A percentile compares a stretch with the other conserved stretches of the same genome.
Evolutionary conservation across 1,284 basidiomycete species (phyloP).

Genomic region (Trichosporon asahii): DNA sequence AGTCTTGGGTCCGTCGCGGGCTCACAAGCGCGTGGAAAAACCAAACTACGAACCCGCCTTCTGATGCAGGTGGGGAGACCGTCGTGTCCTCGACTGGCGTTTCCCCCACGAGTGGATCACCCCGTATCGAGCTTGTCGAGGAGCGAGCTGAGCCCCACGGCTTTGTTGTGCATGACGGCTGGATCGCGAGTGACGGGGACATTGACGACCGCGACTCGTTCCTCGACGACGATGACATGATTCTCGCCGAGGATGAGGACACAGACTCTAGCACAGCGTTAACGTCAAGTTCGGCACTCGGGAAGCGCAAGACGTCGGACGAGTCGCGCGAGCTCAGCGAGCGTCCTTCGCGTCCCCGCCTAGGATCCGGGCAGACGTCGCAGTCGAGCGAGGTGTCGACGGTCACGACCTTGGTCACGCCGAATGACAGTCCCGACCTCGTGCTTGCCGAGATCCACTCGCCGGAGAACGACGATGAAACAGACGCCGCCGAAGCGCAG

Average conservation of each 20-base stretch:
- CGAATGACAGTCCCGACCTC: conserved; percentile 22
- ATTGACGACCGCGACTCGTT: conserved; percentile 8
- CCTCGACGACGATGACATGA: conserved; percentile 12
- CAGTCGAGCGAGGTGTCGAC: conserved; percentile 17
- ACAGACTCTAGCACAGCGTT: not conserved
- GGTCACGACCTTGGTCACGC: conserved; percentile 17
- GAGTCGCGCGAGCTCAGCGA: conserved; percentile 10
- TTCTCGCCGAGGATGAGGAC: not conserved
- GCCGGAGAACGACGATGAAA: conserved; percentile 9
- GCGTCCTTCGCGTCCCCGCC: conserved; percentile 13
- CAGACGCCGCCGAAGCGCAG: not conserved
- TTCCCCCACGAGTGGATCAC: conserved; percentile 1
- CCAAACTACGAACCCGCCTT: not conserved
- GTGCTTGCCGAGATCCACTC: conserved; percentile 19
- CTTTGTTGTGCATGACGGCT: conserved; percentile 18
- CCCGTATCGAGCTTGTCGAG: conserved; percentile 21
- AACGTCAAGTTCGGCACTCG: conserved; percentile 1
- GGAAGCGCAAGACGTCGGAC: conserved; percentile 17
- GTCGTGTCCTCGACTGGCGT: not conserved
- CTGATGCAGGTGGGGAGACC: conserved; percentile 2
- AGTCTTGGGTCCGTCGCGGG: not conserved
- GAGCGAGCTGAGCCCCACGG: not conserved
- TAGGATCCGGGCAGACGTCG: conserved; percentile 19
- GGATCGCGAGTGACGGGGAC: conserved; percentile 13
- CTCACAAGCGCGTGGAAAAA: not conserved